Evolutionary conservation across 1,284 basidiomycete species (phyloP).

Genomic region (Leccinum huronense): DNA sequence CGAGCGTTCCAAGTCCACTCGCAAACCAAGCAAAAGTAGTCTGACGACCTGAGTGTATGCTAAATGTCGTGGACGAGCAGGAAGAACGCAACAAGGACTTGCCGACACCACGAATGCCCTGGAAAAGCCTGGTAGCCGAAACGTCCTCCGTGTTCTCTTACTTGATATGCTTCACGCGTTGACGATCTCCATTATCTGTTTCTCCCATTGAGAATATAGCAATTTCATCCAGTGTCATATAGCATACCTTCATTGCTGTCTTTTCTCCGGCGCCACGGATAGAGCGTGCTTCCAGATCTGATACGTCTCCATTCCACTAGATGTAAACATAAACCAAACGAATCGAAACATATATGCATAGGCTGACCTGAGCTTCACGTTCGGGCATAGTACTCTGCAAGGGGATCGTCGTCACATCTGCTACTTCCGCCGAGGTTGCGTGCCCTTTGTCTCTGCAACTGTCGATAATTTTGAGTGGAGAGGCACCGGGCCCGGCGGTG

Average conservation of each 20-base stretch:
- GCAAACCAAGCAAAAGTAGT: conserved; percentile 72
- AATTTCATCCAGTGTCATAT: background rate
- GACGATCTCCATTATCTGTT: conserved; percentile 75
- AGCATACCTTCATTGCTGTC: conserved; percentile 70
- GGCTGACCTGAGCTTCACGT: too few species aligned
- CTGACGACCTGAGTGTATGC: conserved; percentile 46
- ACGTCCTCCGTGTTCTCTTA: conserved; percentile 65
- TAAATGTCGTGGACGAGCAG: background rate
- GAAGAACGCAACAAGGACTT: conserved; percentile 25
- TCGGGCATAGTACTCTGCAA: too few species aligned
- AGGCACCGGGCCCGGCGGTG: too few species aligned
- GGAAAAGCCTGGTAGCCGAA: conserved; percentile 53
- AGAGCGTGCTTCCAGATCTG: conserved; percentile 50
- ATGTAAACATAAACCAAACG: too few species aligned
- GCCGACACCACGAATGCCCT: conserved; percentile 86
- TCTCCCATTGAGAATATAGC: background rate
- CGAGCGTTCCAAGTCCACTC: conserved; percentile 74
- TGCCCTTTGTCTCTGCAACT: too few species aligned
- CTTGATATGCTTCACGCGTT: conserved; percentile 61
- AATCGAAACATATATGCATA: too few species aligned
- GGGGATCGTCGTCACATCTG: too few species aligned
- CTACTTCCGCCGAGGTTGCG: too few species aligned
- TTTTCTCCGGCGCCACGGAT: conserved; percentile 71
- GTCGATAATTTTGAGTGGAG: too few species aligned
- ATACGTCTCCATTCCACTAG: too few species aligned